A percentile compares a stretch with the other conserved stretches of the same genome.
Evolutionary conservation across 176 grass and related monocot species (phyloP).

Genomic region (Triticum aestivum): IWGSC_CS_RefSeq_v2.1 NC_057795.1:501523541-501524040

Average conservation of each 20-base stretch:
- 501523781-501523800: neutral
- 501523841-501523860: neutral
- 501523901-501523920: neutral
- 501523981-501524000: neutral
- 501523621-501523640: neutral
- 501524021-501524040: neutral
- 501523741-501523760: no score
- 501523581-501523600: neutral
- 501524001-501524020: neutral
- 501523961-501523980: neutral
- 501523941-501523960: no score
- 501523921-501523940: neutral
- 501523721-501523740: neutral
- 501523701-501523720: neutral
- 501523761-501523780: neutral
- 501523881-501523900: neutral
- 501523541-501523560: no score
- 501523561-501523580: no score
- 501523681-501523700: neutral
- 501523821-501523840: neutral
- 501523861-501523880: neutral
- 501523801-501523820: neutral
- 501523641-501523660: neutral
- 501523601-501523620: neutral
- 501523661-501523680: neutral